These are phyloP conservation scores for Scytalidium lignicola DNA, from an alignment of 2,329 filamentous ascomycete species.

Conservation along the genomic window DNA sequence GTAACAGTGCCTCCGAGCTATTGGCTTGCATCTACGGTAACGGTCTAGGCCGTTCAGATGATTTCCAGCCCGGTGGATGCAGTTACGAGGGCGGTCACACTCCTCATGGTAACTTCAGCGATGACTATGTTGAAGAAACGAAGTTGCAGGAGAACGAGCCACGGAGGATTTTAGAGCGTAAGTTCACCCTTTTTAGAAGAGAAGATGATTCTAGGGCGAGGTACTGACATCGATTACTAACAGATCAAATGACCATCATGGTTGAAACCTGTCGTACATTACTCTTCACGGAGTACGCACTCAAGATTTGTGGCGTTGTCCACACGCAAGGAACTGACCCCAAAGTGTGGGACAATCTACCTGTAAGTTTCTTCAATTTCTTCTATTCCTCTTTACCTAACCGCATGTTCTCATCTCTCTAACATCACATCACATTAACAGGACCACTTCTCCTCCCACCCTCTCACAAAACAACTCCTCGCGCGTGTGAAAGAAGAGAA, in stretches of 20 bases:
- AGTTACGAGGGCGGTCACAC: slow-evolving; percentile 32
- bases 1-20: slow-evolving; percentile 44
- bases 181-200: slow-evolving; percentile 27
- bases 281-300: slow-evolving; percentile 52
- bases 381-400: neutral
- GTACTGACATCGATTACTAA: slow-evolving; percentile 36
- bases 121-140: slow-evolving; percentile 40
- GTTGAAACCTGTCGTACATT: slow-evolving; percentile 48
- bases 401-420: neutral
- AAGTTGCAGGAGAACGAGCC: slow-evolving; percentile 36
- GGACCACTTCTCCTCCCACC: slow-evolving; percentile 17
- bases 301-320: slow-evolving; percentile 25
- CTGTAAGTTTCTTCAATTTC: slow-evolving; percentile 40
- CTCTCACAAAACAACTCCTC: slow-evolving; percentile 13
- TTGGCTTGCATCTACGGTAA: slow-evolving; percentile 37
- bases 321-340: slow-evolving; percentile 35
- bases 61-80: slow-evolving; percentile 43
- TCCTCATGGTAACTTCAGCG: slow-evolving; percentile 40
- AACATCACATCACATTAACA: slow-evolving; percentile 2
- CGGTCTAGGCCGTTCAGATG: slow-evolving; percentile 36
- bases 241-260: slow-evolving; percentile 44
- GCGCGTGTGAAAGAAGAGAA: slow-evolving; percentile 14
- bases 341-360: slow-evolving; percentile 47
- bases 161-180: slow-evolving; percentile 35
- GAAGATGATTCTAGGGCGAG: slow-evolving; percentile 32